Conservation (phyloP, 495 filamentous ascomycete species). For the Tuber brumale region DNA sequence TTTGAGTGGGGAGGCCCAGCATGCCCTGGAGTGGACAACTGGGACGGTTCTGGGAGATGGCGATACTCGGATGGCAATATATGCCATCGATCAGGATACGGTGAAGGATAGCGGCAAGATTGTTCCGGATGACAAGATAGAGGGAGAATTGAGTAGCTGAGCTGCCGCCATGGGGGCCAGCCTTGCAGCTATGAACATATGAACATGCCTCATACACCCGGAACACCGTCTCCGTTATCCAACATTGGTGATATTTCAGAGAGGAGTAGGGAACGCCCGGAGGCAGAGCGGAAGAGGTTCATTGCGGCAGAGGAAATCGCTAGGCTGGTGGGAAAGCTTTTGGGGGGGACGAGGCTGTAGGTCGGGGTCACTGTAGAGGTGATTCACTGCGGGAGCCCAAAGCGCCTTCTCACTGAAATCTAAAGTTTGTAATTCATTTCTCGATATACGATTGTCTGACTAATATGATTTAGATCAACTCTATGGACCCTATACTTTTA, state of each 20-base stretch:
- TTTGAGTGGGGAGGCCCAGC: slow-evolving; percentile 63
- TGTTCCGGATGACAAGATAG: slow-evolving; percentile 35
- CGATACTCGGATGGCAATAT: slow-evolving; percentile 73
- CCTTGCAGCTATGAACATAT: slow-evolving; percentile 14
- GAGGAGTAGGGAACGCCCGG: slow-evolving; percentile 46
- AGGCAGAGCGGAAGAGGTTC: slow-evolving; percentile 59
- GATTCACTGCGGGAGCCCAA: slow-evolving; percentile 94
- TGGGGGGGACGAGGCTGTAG: slow-evolving; percentile 83
- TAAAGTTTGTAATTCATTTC: slow-evolving; percentile 42
- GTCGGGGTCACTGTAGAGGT: slow-evolving; percentile 89
- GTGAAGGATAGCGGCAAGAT: slow-evolving; percentile 46
- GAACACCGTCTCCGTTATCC: slow-evolving; percentile 32
- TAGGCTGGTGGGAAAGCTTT: slow-evolving; percentile 67
- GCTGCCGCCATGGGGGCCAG: slow-evolving; percentile 21
- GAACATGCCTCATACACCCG: slow-evolving; percentile 28
- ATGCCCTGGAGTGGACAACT: slow-evolving; percentile 68
- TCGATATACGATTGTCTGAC: slow-evolving; percentile 9
- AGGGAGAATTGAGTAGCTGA: slow-evolving; percentile 25
- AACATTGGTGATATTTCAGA: slow-evolving; percentile 34
- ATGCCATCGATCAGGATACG: slow-evolving; percentile 50
- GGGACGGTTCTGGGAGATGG: slow-evolving; percentile 91
- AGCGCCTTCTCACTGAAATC: slow-evolving; percentile 74
- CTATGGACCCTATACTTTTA: slow-evolving; percentile 79
- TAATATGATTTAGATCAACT: slow-evolving; percentile 61
- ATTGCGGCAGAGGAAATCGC: slow-evolving; percentile 70